Base-by-base conservation (phyloP, 441 rosid species). In the Kokia cookei region DNA sequence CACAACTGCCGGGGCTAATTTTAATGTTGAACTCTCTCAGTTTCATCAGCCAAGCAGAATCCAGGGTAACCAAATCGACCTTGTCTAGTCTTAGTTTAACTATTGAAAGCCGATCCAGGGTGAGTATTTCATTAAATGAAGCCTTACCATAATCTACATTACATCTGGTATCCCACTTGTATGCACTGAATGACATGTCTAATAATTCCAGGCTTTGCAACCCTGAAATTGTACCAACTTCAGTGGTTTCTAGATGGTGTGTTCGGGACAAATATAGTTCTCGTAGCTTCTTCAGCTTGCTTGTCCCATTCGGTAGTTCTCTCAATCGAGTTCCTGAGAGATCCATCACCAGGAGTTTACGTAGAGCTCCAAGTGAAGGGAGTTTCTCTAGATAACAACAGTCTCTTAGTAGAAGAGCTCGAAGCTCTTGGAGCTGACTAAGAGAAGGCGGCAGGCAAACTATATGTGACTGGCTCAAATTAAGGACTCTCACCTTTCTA, bases 111-210 rank as follows among this genome's bases (percentile, higher is more conserved):
- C 53, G 17, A 69, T 81, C 45, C 64, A 81, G 32, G 2, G 45
- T 45, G 32, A 76, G 12, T 57, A 80, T 53, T 70, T 80, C 84
- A 50, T 76, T 24, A 37, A 82, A 82, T 0, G 78, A 60, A 29
- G 81, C 83, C 51, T 17, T 66, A 2, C 65, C 54, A 27, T 78
- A 76, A 66, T 55, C 71, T 42, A 47, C 40, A 15, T 73, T 65
- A 13, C 32, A 17, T 43, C 40, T 32, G n/a, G 8, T 51, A 65
- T 63, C 77, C 82, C 85, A 84, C 48, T 74, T 75, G 26, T 84
- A 80, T 13, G 75, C 84, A 75, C 85, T 76, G 48, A 55, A 77
- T 15, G 82, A 74, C 79, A 78, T 68, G 78, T 84, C 81, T 35
- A 84, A 67, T 65, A 47, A 75, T 64, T 84, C 84, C 17, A 84